Base-by-base conservation (phyloP, 495 filamentous ascomycete species). In the Penicillium psychrofluorescens region DNA sequence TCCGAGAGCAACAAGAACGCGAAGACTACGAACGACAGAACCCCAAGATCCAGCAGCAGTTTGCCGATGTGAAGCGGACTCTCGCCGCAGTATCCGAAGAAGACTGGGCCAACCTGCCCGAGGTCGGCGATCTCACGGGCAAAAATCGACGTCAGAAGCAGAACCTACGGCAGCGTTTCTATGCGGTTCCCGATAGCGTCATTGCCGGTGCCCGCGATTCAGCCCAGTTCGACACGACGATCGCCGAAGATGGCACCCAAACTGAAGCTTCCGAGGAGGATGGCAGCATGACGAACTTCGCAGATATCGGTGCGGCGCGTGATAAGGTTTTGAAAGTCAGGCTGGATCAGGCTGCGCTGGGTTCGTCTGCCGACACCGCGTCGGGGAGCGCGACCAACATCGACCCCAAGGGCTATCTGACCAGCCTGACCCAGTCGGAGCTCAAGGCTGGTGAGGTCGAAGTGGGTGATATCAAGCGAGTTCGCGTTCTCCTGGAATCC, bases 21-120 rank as follows among this genome's bases (percentile, higher is more conserved):
- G 86, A 92, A 53, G 90, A 96, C 43, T 95, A 95, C 76, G 94
- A 99, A 65, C 79, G 81, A 36, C 86, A 95, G 59, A 97, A 97
- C 60, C 92, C 92, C 5, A 99, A 97, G 65, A 97, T 99, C 41
- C 89, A 95, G 66, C 90, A 96, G 54, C 92, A 97, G 61, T 99
- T 99, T 59, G 90, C 90, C 60, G 94, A 95, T 52, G 72, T 96
- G 36, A 99, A 97, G 65, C 76, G 94, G 55, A 88, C 85, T 2
- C 75, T 99, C 16, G 85, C 84, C 30, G 84, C 81, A 11, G 83
- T 99, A 39, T 88, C 85, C 43, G 92, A 96, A 67, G 91, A 97
- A 41, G 90, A 96, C 48, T 99, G 92, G 92, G 90, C 90, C 35
- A 90, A 82, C 48, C 72, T 99, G 28, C 92, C 92, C 7, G 92